Percentiles rank a stretch among this genome's conserved stretches.
Conservation (phyloP, 768 basidiomycete genomes). For the Thelephora aurantiotincta region DNA sequence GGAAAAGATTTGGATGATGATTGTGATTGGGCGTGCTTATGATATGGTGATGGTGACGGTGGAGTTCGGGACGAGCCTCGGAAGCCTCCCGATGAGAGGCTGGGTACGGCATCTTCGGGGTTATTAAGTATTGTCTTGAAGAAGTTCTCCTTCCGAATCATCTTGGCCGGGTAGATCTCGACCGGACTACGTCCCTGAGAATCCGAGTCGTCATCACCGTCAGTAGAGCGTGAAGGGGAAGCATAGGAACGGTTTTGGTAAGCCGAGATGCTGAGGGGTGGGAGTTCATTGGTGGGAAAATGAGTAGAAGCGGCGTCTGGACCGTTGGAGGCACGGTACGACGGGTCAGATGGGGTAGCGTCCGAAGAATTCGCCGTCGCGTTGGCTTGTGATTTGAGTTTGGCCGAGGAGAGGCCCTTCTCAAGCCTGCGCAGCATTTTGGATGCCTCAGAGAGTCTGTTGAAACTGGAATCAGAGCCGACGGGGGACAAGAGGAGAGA, state of each 20-base stretch:
- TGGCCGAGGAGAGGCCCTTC: slow-evolving; percentile 67
- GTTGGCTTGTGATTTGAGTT: slow-evolving; percentile 42
- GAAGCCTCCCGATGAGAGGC: slow-evolving; percentile 10
- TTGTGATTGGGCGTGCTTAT: slow-evolving; percentile 17
- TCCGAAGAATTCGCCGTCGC: slow-evolving; percentile 16
- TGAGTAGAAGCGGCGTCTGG: slow-evolving; percentile 17
- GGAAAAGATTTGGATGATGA: neutral
- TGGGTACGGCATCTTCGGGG: slow-evolving; percentile 28
- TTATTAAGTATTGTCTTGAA: slow-evolving; percentile 77
- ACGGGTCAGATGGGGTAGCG: slow-evolving; percentile 11
- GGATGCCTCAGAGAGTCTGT: slow-evolving; percentile 74
- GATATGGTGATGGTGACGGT: neutral
- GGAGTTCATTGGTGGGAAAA: slow-evolving; percentile 32
- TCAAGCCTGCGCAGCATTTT: slow-evolving; percentile 82
- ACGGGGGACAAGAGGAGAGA: slow-evolving; percentile 5
- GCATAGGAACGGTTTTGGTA: slow-evolving; percentile 4
- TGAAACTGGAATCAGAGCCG: slow-evolving; percentile 5
- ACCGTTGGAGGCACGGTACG: slow-evolving; percentile 13
- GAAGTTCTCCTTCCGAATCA: slow-evolving; percentile 67
- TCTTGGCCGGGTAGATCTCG: slow-evolving; percentile 55
- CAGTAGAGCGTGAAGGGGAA: slow-evolving; percentile 5
- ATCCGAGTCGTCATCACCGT: slow-evolving; percentile 48
- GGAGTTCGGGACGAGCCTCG: neutral
- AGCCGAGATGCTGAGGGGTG: slow-evolving; percentile 30
- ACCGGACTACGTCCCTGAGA: slow-evolving; percentile 48